Conservation (phyloP, 345 rosid species). For the Bruguiera gymnorhiza region DNA sequence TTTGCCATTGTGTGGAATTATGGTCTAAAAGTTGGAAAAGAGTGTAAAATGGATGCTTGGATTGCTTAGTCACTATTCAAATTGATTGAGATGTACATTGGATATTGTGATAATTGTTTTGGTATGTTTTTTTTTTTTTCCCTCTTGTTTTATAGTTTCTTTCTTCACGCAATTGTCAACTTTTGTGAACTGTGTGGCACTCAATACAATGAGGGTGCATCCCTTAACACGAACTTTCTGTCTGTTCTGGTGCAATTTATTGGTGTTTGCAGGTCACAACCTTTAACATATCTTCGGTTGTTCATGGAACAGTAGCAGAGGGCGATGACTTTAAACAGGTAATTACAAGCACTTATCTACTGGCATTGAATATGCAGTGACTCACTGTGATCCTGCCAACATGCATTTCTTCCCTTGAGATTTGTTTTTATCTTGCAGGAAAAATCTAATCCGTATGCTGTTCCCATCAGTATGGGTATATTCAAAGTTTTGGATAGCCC, state of each 20-base stretch:
- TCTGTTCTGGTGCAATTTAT: neutral
- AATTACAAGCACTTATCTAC: neutral
- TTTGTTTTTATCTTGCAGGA: slow-evolving; percentile 34
- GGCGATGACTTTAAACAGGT: slow-evolving; percentile 53
- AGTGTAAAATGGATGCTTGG: too few relatives aligned
- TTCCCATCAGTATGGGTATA: slow-evolving; percentile 66
- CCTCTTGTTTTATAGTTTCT: neutral
- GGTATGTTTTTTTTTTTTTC: too few relatives aligned
- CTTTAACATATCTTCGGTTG: slow-evolving; percentile 59
- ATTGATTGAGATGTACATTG: too few relatives aligned
- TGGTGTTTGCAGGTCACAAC: slow-evolving; percentile 57
- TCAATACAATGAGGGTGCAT: neutral
- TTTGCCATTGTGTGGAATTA: neutral
- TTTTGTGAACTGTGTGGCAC: too few relatives aligned
- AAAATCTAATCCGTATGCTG: slow-evolving; percentile 54
- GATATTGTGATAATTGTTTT: too few relatives aligned
- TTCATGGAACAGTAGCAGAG: slow-evolving; percentile 71
- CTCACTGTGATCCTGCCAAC: neutral
- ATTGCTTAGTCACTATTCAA: too few relatives aligned
- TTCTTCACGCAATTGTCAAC: neutral
- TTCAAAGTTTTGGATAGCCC: slow-evolving; percentile 67
- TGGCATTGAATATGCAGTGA: neutral
- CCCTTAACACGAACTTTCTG: neutral
- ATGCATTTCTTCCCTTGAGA: too few relatives aligned
- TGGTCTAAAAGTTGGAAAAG: neutral